Evolutionary conservation across 164 flowering plant species (phyloP), one percentile per base, ranked within the genome.

Genomic region (Nelumbo lutea): DNA sequence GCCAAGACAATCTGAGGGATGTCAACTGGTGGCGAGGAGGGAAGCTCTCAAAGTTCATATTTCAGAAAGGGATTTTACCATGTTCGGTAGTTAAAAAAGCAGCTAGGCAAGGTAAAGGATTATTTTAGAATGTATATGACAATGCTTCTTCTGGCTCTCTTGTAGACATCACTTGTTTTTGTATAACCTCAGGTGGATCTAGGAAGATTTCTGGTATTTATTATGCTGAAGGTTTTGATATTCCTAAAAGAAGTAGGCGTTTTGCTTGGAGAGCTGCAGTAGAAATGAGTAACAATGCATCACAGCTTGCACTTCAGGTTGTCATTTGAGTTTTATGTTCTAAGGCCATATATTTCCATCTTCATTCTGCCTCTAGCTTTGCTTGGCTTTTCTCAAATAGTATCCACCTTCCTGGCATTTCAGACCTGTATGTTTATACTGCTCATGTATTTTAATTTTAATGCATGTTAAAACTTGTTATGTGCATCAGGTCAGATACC

Each of bases 271-370:
- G 96, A 83, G 85, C 96, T 76, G 93, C 98, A 50, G 96, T 90
- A 70, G 96, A 87, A 75, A 81, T 80, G 87, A 79, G 87, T 72
- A 89, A 78, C 70, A 93, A 82, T 76, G 77, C 78, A 48, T 81
- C 96, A 45, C 96, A 90, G 77, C 93, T 96, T 68, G 98, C 97
- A 4, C 88, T 93, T 70, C 98, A 93, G 99, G 99, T 92, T 62
- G 81, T 76, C 53, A 50, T 13, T 67, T 48, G 5, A 66, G 13
- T 56, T 39, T 64, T 27, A 27, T 27, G 27, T 27, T 27, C 41
- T n/a, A 44, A 8, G 53, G 47, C 47, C 53, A 9, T 9, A 2
- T 38, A 9, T 68, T 47, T 1, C 6, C 27, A 14, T 46, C 70
- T 13, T 39, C 42, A 51, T 59, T 39, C 53, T 42, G 14, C 8